Conservation (phyloP, 163 green algal species). For the Trebouxiophyceae sp. region DNA sequence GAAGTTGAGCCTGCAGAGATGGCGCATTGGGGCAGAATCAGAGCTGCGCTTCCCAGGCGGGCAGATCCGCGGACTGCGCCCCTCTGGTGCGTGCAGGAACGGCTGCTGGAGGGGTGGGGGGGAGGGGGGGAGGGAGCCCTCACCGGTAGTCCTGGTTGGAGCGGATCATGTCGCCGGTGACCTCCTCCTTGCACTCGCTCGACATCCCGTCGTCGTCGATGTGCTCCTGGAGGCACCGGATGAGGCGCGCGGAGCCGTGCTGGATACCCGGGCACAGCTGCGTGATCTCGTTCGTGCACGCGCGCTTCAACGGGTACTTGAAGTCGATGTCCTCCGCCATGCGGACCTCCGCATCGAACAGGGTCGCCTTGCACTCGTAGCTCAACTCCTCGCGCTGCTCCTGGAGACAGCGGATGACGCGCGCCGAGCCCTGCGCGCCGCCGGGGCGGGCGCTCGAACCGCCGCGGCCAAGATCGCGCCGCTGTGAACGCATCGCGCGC, state of each 20-base stretch:
- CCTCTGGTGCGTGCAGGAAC: no score
- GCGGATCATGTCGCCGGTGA: constrained; percentile 38
- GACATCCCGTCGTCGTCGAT: constrained; percentile 46
- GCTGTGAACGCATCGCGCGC: no score
- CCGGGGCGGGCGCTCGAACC: no score
- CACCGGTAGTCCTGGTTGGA: constrained; percentile 28
- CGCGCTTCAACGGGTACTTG: constrained; percentile 71
- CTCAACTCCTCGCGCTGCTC: constrained; percentile 55
- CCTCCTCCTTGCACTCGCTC: constrained; percentile 46
- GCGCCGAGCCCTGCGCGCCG: constrained; percentile 48
- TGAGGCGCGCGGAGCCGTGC: constrained; percentile 49
- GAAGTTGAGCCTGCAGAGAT: constrained; percentile 65
- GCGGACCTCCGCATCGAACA: constrained; percentile 80
- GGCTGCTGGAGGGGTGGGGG: background rate
- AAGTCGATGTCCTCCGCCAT: constrained; percentile 82
- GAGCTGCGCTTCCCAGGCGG: background rate
- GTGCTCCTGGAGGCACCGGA: constrained; percentile 39
- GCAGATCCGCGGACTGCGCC: no score
- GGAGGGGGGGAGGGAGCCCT: background rate
- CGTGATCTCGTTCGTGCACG: constrained; percentile 52
- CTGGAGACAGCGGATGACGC: constrained; percentile 75
- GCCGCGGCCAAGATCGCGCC: no score
- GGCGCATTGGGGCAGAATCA: no score
- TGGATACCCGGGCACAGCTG: constrained; percentile 48
- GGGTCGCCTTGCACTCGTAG: constrained; percentile 55